These are phyloP conservation scores for Kalmusia sp. DNA, from an alignment of 2,329 filamentous ascomycete species.

Conservation along the genomic window DNA sequence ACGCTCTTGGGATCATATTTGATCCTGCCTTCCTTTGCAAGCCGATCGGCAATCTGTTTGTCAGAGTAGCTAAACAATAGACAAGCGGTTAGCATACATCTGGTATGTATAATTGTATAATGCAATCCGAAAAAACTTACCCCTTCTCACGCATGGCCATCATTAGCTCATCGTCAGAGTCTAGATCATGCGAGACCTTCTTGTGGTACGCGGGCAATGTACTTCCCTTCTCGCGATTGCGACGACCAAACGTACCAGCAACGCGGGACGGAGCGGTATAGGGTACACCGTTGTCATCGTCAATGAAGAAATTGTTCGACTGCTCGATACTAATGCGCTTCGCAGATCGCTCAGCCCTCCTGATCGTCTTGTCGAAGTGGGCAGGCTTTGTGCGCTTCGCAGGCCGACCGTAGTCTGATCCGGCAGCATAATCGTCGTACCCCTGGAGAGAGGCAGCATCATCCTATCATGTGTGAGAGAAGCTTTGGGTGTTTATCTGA, in stretches of 20 bases:
- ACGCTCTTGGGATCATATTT: slow-evolving; percentile 57
- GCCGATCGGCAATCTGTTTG: slow-evolving; percentile 51
- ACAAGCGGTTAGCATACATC: no score
- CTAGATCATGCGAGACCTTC: slow-evolving; percentile 50
- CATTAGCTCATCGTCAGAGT: slow-evolving; percentile 57
- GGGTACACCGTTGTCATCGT: slow-evolving; percentile 21
- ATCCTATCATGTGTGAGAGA: slow-evolving; percentile 1
- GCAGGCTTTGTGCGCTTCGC: slow-evolving; percentile 21
- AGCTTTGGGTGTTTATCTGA: no score
- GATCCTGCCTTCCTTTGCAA: slow-evolving; percentile 51
- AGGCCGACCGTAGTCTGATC: not conserved
- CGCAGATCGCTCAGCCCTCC: slow-evolving; percentile 16
- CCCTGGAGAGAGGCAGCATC: slow-evolving; percentile 28
- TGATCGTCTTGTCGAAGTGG: slow-evolving; percentile 10
- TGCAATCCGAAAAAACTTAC: not conserved
- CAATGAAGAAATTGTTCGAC: slow-evolving; percentile 29
- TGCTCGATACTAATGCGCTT: slow-evolving; percentile 18
- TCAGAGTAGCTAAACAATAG: slow-evolving; percentile 43
- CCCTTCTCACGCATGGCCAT: slow-evolving; percentile 51
- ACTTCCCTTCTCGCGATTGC: slow-evolving; percentile 37
- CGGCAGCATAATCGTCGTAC: slow-evolving; percentile 16
- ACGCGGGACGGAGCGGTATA: slow-evolving; percentile 18
- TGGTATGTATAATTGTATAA: not conserved
- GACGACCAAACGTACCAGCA: slow-evolving; percentile 32
- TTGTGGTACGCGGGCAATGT: slow-evolving; percentile 50